Evolutionary conservation across 108 stramenopile species (phyloP).

Genomic region (Cyclotella cryptica): DNA sequence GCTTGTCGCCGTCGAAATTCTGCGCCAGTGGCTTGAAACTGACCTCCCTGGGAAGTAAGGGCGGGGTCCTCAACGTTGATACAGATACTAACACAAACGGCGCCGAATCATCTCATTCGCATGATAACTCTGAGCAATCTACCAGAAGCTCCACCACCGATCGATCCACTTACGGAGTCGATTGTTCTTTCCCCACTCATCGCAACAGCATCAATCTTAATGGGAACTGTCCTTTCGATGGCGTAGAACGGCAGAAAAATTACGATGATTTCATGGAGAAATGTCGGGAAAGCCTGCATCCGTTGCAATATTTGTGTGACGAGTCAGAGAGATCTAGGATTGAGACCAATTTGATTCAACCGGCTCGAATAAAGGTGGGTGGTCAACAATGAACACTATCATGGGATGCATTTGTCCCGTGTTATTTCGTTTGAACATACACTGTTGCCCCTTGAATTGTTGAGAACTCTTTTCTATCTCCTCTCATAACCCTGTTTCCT

Average conservation of each 20-base stretch:
- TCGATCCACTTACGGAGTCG: constrained; percentile 9
- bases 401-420: background rate
- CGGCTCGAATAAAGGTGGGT: constrained; percentile 46
- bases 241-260: constrained; percentile 7
- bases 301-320: constrained; percentile 42
- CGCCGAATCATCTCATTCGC: too few relatives aligned
- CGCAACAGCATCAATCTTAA: background rate
- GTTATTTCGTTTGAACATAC: background rate
- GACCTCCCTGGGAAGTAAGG: background rate
- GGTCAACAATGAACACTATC: background rate
- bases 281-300: constrained; percentile 38
- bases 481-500: too few relatives aligned
- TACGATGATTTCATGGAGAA: constrained; percentile 51
- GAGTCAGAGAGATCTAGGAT: constrained; percentile 61
- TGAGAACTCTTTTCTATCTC: background rate
- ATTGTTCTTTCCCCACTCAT: constrained; percentile 57
- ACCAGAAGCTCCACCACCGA: too few relatives aligned
- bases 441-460: background rate
- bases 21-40: background rate
- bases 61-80: too few relatives aligned
- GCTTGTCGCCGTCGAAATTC: background rate
- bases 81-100: too few relatives aligned
- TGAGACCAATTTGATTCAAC: constrained; percentile 68
- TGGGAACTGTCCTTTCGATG: background rate
- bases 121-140: too few relatives aligned